Conservation (phyloP, 768 basidiomycete genomes). For the Panellus pusillus region DNA sequence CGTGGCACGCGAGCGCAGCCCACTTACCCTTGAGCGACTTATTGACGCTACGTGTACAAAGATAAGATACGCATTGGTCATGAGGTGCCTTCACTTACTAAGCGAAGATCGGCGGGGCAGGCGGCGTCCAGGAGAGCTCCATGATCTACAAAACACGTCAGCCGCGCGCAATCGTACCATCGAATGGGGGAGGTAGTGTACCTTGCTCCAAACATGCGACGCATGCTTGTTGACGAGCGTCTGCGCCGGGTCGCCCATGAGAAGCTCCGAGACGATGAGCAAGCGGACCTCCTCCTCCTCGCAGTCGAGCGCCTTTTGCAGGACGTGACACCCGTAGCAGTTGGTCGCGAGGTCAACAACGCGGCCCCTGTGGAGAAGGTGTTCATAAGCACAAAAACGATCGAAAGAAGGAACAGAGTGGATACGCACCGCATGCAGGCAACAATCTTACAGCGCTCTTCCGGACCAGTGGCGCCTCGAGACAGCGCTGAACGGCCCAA, state of each 20-base stretch:
- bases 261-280: conserved; percentile 80
- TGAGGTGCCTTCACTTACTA: conserved; percentile 50
- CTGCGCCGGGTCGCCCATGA: conserved; percentile 81
- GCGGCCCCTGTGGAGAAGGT: conserved; percentile 52
- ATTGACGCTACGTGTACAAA: conserved; percentile 60
- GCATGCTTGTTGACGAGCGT: conserved; percentile 90
- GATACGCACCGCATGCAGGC: conserved; percentile 74
- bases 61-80: conserved; percentile 3
- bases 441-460: conserved; percentile 80
- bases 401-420: background rate
- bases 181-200: conserved; percentile 26
- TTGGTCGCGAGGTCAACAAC: conserved; percentile 87
- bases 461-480: conserved; percentile 76
- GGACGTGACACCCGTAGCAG: conserved; percentile 86
- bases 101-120: conserved; percentile 85
- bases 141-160: conserved; percentile 61
- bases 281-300: conserved; percentile 79
- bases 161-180: conserved; percentile 7
- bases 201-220: conserved; percentile 92
- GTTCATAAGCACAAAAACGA: conserved; percentile 1
- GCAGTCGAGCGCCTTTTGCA: conserved; percentile 88
- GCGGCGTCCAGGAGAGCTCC: conserved; percentile 86
- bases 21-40: conserved; percentile 86
- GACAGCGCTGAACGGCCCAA: conserved; percentile 87
- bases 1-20: conserved; percentile 87